Evolutionary conservation across 192 early-diverging fungal genomes (phyloP), one percentile per base, ranked within the genome.

Genomic region (Coemansia sp.): DNA sequence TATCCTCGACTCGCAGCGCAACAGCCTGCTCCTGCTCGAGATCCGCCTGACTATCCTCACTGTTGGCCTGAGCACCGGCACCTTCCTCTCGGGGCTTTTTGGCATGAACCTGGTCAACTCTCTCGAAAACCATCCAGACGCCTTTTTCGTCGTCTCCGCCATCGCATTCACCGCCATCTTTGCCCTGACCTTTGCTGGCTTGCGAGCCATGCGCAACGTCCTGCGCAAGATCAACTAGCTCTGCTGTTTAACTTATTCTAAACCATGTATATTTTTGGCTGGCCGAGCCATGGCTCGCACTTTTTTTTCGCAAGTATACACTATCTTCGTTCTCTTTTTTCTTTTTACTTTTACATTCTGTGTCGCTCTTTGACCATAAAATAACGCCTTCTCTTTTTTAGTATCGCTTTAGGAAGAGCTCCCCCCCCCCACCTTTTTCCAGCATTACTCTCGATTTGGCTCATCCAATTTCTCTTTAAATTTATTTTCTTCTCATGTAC

Each of bases 91-190:
- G 1, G 83, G 87, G 34, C 60, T 96, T 9, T 92, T 95, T 64
- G 94, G 94, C 24, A 96, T 96, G 94, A 96, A 96, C 76, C 76
- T 96, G 60, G 71, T 86, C 53, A 93, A 86, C 58, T 82, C 84
- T 50, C 73, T 94, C 34, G 94, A 96, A 60, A 70, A 72, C 9
- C 76, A 88, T 18, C 89, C 90, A 1, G 74, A 81, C 39, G 88
- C 88, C 0, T 95, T 95, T 74, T 73, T 79, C 9, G 67, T 85
- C 10, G 88, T 95, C 0, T 76, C 85, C 5, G 66, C 73, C 3
- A 63, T 75, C 33, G 84, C 86, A 24, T 42, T 85, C n/a, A 20
- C 62, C 10, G 40, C 71, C 43, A 77, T 83, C 43, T 38, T 70
- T 36, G 51, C 67, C 24, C 63, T 82, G 26, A 70, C 70, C 10